Conservation (phyloP, 108 stramenopile species). For the Stephanodiscus triporus region DNA sequence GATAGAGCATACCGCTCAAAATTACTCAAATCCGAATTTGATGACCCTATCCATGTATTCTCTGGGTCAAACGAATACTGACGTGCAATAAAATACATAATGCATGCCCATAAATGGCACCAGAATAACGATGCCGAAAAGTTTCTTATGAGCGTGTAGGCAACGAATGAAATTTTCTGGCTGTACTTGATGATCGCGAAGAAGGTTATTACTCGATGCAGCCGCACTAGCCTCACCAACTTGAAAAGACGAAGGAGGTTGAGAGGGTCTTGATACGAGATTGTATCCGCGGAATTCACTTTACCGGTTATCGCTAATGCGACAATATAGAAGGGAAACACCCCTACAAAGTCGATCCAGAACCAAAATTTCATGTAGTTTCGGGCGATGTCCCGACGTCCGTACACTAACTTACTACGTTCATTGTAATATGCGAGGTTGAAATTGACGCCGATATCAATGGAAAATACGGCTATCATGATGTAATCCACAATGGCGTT, state of each 20-base stretch:
- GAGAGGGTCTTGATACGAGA: constrained; percentile 26
- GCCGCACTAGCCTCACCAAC: constrained; percentile 37
- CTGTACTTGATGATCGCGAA: constrained; percentile 56
- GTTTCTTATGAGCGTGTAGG: constrained; percentile 57
- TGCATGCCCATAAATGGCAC: constrained; percentile 63
- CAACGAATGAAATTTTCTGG: constrained; percentile 49
- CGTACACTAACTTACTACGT: constrained; percentile 28
- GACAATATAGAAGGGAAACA: constrained; percentile 60
- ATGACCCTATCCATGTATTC: constrained; percentile 55
- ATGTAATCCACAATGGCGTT: constrained; percentile 22
- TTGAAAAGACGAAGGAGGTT: constrained; percentile 47
- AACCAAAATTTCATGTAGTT: constrained; percentile 45
- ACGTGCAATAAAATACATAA: constrained; percentile 65
- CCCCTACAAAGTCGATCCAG: constrained; percentile 62
- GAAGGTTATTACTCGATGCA: constrained; percentile 57
- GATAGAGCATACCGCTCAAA: constrained; percentile 50
- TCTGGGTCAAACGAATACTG: constrained; percentile 53
- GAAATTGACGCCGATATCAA: constrained; percentile 51
- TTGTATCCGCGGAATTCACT: constrained; percentile 5
- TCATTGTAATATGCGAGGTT: constrained; percentile 48
- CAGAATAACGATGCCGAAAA: constrained; percentile 51
- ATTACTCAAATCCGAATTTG: constrained; percentile 14
- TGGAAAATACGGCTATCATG: constrained; percentile 22
- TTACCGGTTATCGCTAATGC: constrained; percentile 49
- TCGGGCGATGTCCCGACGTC: constrained; percentile 22